phyloP scores from a whole-genome alignment of 768 basidiomycete genomes.

The Suillus variegatus region DNA sequence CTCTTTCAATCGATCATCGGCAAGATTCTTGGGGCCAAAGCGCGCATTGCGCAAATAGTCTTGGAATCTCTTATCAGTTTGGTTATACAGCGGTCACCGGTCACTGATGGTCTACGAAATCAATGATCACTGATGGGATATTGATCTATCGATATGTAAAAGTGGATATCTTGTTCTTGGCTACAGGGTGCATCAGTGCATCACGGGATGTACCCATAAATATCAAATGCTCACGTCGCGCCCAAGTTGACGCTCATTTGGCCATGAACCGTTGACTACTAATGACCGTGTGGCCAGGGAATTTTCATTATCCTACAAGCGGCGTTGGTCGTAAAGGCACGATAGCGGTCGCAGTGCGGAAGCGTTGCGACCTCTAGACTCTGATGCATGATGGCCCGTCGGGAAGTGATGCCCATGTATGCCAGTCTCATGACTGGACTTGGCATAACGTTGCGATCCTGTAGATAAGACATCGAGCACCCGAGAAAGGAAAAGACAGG shows the following conservation, averaged over 20 bases:
- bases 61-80: not conserved
- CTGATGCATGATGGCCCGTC: not conserved
- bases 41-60: not conserved
- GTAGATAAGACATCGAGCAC: not conserved
- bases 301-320: not conserved
- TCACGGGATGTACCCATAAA: no score
- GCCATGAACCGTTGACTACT: not conserved
- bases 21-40: not conserved
- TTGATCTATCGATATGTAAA: not conserved
- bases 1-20: not conserved
- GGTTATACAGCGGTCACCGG: no score
- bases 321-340: not conserved
- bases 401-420: not conserved
- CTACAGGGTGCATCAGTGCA: not conserved
- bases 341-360: not conserved
- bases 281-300: not conserved
- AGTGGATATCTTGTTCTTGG: not conserved
- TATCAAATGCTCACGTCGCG: no score
- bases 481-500: not conserved
- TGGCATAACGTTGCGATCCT: not conserved
- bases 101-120: not conserved
- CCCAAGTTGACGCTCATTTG: not conserved
- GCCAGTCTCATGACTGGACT: not conserved
- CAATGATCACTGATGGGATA: not conserved
- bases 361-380: not conserved